Evolutionary conservation across 2,329 filamentous ascomycete genomes (phyloP).

Genomic region (Rutstroemia sp.): DNA sequence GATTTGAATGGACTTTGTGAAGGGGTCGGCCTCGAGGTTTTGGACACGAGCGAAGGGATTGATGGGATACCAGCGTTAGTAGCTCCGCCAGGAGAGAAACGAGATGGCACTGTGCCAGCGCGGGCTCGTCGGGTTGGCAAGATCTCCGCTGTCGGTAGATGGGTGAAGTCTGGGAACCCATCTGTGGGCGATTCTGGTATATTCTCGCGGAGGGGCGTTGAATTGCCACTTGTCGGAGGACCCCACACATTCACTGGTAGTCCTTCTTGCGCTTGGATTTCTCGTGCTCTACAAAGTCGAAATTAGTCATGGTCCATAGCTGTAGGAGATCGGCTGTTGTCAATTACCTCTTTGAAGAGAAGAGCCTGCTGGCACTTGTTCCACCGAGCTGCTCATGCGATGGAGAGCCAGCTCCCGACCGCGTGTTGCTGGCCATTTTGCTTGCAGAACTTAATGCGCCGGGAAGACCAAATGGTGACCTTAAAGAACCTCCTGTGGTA

Average conservation of each 20-base stretch:
- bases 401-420: constrained; percentile 90
- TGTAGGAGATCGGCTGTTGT: background rate
- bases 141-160: constrained; percentile 58
- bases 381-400: constrained; percentile 74
- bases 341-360: constrained; percentile 82
- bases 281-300: constrained; percentile 60
- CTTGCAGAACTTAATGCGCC: constrained; percentile 50
- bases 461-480: constrained; percentile 67
- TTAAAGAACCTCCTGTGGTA: constrained; percentile 50
- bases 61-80: constrained; percentile 41
- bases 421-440: constrained; percentile 52
- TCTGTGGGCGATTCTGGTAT: constrained; percentile 96
- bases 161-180: constrained; percentile 85
- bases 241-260: constrained; percentile 76
- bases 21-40: constrained; percentile 77
- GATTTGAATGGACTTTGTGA: constrained; percentile 83
- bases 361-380: constrained; percentile 57
- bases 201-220: constrained; percentile 90
- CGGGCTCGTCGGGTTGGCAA: constrained; percentile 68
- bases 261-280: constrained; percentile 96
- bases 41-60: constrained; percentile 53
- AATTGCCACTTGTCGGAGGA: constrained; percentile 92
- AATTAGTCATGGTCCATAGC: background rate
- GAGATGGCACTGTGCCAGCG: constrained; percentile 91
- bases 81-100: constrained; percentile 73